phyloP scores from a whole-genome alignment of 1,139 yeast genomes.

The Yamadazyma blattariae region DNA sequence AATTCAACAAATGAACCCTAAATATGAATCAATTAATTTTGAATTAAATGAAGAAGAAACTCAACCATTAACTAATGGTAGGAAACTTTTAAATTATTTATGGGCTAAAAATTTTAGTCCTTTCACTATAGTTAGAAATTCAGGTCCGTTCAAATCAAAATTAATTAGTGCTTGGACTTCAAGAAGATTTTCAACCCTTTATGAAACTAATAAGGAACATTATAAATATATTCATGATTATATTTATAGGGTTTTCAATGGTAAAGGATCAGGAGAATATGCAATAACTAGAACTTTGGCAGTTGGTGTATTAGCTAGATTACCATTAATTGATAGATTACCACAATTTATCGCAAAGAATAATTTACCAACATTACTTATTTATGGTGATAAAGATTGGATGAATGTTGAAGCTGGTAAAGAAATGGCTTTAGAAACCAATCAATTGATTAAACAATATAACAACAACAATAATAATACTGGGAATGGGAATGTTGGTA shows the following conservation, averaged over 20 bases:
- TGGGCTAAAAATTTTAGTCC: constrained; percentile 43
- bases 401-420: constrained; percentile 46
- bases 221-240: constrained; percentile 41
- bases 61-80: constrained; percentile 16
- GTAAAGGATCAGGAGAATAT: constrained; percentile 45
- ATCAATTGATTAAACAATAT: constrained; percentile 20
- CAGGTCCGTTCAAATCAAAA: constrained; percentile 39
- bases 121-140: constrained; percentile 31
- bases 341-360: constrained; percentile 34
- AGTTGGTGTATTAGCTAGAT: constrained; percentile 37
- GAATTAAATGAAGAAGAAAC: constrained; percentile 8
- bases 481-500: constrained; percentile 7
- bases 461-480: too few species aligned
- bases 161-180: constrained; percentile 42
- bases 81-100: constrained; percentile 24
- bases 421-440: constrained; percentile 39
- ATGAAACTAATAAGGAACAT: constrained; percentile 26
- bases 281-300: constrained; percentile 43
- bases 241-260: constrained; percentile 39
- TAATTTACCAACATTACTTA: constrained; percentile 44
- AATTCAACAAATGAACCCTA: constrained; percentile 7
- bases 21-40: constrained; percentile 7
- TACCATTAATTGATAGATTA: constrained; percentile 44
- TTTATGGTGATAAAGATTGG: constrained; percentile 50
- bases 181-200: constrained; percentile 35